Evolutionary conservation across 768 basidiomycete species (phyloP), one percentile per base, ranked within the genome.

Genomic region (Boletus speciosus): DNA sequence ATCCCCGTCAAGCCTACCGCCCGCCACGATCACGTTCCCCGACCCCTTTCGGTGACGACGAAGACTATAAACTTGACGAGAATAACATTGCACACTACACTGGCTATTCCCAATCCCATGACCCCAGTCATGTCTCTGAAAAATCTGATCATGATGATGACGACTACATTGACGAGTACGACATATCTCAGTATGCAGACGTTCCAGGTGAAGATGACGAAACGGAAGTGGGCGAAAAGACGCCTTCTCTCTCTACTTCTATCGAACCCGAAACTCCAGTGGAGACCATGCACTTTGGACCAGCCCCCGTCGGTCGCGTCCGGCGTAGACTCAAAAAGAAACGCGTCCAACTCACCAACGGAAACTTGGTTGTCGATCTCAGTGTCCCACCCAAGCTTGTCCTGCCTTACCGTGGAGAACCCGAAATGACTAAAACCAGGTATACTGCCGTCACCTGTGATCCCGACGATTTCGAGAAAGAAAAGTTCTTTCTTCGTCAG

Each of bases 371-470:
- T 15, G 76, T 94, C 15, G 86, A 94, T 59, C 74, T 94, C 52
- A 79, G 82, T 44, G 90, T 97, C 2, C 95, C 95, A 7, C 84
- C 90, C 4, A 88, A 87, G 62, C 76, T 98, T 38, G 82, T 93
- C 19, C 71, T 97, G 54, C 86, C 89, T 31, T 71, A 88, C 63
- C 71, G 79, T 43, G 82, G 86, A 53, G 81, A 86, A 61, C 77
- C 82, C 42, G 90, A 94, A 71, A 90, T 86, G 66, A 83, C 75
- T 60, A 79, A 82, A 65, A 82, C 85, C 23, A 77, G 89, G 54
- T 93, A 87, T 68, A 93, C 94, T 6, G 93, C 92, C 0, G 88
- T 95, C 6, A 97, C 93, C 10, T 93, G 93, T 68, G 93, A 94
- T 66, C 94, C 95, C 1, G 90, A 98, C 66, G 87, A 95, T 34